These are phyloP conservation scores for Tolypocladium pustulatum DNA, from an alignment of 2,329 filamentous ascomycete genomes.

Conservation along the genomic window DNA sequence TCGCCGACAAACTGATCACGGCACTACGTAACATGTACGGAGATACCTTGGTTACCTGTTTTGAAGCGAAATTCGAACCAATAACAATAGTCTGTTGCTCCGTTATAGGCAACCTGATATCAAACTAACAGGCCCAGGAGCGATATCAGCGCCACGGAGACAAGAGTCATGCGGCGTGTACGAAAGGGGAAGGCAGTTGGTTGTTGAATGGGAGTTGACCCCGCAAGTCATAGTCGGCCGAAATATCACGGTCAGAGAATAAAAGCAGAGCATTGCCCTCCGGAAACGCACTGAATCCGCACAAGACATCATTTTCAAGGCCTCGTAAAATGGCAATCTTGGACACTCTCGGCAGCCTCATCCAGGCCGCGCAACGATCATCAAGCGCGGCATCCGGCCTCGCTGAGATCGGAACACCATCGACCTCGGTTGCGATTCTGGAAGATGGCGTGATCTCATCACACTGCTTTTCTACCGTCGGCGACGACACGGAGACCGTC, in stretches of 20 bases:
- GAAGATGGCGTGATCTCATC: constrained; percentile 7
- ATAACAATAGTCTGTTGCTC: not conserved
- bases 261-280: not conserved
- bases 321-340: not conserved
- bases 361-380: not conserved
- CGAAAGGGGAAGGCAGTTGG: not conserved
- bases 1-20: no score
- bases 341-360: not conserved
- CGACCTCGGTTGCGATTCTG: constrained; percentile 7
- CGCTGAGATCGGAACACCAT: constrained; percentile 5
- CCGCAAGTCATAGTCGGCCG: not conserved
- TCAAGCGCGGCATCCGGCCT: not conserved
- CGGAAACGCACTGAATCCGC: not conserved
- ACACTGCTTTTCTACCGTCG: constrained; percentile 6
- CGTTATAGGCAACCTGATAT: not conserved
- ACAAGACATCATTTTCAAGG: not conserved
- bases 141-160: not conserved
- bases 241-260: not conserved
- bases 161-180: not conserved
- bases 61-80: not conserved
- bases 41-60: no score
- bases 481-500: constrained; percentile 5
- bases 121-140: no score
- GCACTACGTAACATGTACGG: no score
- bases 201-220: not conserved